phyloP scores from a whole-genome alignment of 441 rosid species.

The Eutrema salsugineum region DNA sequence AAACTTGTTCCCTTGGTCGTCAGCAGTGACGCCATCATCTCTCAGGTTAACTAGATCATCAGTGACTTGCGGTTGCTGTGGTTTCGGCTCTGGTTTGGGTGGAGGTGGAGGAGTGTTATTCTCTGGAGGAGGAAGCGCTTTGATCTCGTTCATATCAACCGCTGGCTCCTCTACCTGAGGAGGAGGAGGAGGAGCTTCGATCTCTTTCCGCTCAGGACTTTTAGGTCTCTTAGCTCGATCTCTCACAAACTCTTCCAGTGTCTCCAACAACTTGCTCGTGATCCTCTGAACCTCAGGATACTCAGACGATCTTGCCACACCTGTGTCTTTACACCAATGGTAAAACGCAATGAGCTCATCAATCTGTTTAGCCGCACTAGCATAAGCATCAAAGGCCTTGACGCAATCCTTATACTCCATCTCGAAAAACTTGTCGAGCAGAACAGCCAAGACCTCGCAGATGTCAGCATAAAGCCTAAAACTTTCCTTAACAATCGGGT shows the following conservation, averaged over 20 bases:
- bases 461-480: slow-evolving; percentile 79
- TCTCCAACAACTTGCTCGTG: slow-evolving; percentile 81
- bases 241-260: slow-evolving; percentile 90
- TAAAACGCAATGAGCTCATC: slow-evolving; percentile 80
- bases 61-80: slow-evolving; percentile 44
- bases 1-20: slow-evolving; percentile 83
- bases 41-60: slow-evolving; percentile 83
- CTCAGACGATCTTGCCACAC: slow-evolving; percentile 90
- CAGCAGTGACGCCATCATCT: slow-evolving; percentile 65
- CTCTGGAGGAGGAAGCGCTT: slow-evolving; percentile 88
- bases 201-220: slow-evolving; percentile 74
- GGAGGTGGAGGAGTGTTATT: slow-evolving; percentile 60
- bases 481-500: slow-evolving; percentile 86
- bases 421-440: slow-evolving; percentile 89
- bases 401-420: slow-evolving; percentile 91
- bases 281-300: slow-evolving; percentile 97
- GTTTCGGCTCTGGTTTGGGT: slow-evolving; percentile 47
- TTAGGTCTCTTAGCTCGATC: slow-evolving; percentile 82
- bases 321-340: slow-evolving; percentile 88
- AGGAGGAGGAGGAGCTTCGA: slow-evolving; percentile 50
- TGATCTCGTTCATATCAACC: slow-evolving; percentile 73
- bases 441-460: slow-evolving; percentile 83
- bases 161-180: slow-evolving; percentile 56
- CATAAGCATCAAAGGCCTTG: slow-evolving; percentile 84
- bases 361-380: slow-evolving; percentile 80